Conservation (phyloP, 306 rosid genomes). For the Herpetospermum pedunculosum region DNA sequence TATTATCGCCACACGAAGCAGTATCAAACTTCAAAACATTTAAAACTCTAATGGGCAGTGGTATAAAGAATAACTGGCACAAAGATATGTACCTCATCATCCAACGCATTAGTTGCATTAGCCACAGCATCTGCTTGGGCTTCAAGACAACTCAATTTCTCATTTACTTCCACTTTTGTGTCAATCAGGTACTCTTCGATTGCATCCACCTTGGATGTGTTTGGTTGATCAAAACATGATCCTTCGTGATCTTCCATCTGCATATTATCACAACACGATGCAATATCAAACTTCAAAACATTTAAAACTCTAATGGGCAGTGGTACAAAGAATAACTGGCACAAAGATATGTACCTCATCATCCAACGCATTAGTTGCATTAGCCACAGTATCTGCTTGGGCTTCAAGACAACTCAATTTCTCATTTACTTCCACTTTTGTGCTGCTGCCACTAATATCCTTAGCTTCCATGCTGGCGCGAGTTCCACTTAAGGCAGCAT, state of each 20-base stretch:
- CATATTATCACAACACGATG: slow-evolving; percentile 12
- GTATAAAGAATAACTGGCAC: background rate
- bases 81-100: slow-evolving; percentile 18
- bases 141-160: no score
- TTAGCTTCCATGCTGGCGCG: slow-evolving; percentile 20
- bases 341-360: slow-evolving; percentile 17
- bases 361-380: slow-evolving; percentile 14
- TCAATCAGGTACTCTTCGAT: slow-evolving; percentile 4
- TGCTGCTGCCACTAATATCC: slow-evolving; percentile 16
- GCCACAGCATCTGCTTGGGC: no score
- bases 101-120: slow-evolving; percentile 16
- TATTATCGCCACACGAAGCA: slow-evolving; percentile 12
- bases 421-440: slow-evolving; percentile 15
- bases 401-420: slow-evolving; percentile 10
- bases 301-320: slow-evolving; percentile 4
- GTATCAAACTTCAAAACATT: slow-evolving; percentile 15
- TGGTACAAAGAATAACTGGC: background rate
- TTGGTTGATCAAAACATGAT: slow-evolving; percentile 17
- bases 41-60: slow-evolving; percentile 6
- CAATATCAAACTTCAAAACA: slow-evolving; percentile 16
- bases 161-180: no score
- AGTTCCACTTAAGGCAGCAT: slow-evolving; percentile 22
- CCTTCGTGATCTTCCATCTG: slow-evolving; percentile 40
- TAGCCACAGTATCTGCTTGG: slow-evolving; percentile 16
- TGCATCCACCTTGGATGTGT: slow-evolving; percentile 17